A percentile compares a stretch with the other conserved stretches of the same genome.
Conservation (phyloP, 164 flowering plant genomes). For the Nymphaea colorata region DNA sequence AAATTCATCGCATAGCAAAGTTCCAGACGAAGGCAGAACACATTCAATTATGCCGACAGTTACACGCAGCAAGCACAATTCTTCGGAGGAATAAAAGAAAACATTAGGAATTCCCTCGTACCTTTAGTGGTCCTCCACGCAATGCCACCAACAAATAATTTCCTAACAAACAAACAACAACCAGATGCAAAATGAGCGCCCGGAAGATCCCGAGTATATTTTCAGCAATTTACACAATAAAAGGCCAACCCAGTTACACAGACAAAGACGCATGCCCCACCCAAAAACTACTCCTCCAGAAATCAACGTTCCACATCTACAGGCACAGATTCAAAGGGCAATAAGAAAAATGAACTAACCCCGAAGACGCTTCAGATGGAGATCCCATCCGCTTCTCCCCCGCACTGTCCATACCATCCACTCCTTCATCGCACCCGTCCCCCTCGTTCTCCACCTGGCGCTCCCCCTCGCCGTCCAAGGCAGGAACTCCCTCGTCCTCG, state of each 20-base stretch:
- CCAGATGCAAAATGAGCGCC: background rate
- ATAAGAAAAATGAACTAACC: background rate
- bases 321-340: background rate
- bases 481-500: background rate
- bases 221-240: background rate
- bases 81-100: background rate
- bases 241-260: background rate
- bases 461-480: background rate
- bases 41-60: background rate
- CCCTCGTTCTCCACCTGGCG: background rate
- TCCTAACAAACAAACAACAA: slow-evolving; percentile 12
- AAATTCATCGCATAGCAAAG: background rate
- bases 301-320: background rate
- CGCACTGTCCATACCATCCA: background rate
- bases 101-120: background rate
- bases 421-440: background rate
- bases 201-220: background rate
- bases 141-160: slow-evolving; percentile 19
- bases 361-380: background rate
- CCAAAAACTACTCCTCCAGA: background rate
- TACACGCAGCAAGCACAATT: background rate
- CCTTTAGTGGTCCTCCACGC: slow-evolving; percentile 16
- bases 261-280: too few species aligned
- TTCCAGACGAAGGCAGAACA: background rate
- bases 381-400: background rate